phyloP scores from a whole-genome alignment of 1,284 basidiomycete species.

The Irpex sp. region DNA sequence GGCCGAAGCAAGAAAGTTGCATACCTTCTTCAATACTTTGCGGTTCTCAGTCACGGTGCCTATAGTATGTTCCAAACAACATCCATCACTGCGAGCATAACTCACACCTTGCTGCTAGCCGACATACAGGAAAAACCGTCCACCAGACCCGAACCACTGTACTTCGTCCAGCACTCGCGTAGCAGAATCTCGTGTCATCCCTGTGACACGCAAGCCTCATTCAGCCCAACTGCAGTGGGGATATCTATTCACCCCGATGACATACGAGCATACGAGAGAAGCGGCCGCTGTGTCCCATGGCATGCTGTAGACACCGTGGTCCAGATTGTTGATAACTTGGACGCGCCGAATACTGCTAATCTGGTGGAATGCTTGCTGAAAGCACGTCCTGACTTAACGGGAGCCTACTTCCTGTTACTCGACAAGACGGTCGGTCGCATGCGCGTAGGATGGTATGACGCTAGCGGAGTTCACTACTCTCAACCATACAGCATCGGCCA shows the following conservation, averaged over 20 bases:
- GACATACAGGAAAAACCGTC: background rate
- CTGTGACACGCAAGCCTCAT: background rate
- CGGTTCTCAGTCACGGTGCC: background rate
- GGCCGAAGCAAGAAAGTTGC: background rate
- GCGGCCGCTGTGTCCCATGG: background rate
- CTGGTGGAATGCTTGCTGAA: background rate
- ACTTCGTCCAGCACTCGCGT: background rate
- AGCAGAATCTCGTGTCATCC: background rate
- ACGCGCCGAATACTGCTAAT: background rate
- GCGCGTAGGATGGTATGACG: background rate
- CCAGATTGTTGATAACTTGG: background rate
- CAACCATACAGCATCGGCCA: background rate
- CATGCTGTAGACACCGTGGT: background rate
- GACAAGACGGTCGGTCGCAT: background rate
- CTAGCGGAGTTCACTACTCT: background rate
- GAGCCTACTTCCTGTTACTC: background rate
- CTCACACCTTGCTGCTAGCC: background rate
- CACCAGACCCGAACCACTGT: background rate
- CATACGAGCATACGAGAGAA: background rate
- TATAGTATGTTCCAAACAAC: background rate
- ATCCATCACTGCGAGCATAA: background rate
- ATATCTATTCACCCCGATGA: background rate
- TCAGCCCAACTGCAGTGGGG: background rate
- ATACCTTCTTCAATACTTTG: background rate
- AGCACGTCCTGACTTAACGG: background rate